Evolutionary conservation across 2,329 filamentous ascomycete genomes (phyloP).

Genomic region (Aspergillus carbonarius): DNA sequence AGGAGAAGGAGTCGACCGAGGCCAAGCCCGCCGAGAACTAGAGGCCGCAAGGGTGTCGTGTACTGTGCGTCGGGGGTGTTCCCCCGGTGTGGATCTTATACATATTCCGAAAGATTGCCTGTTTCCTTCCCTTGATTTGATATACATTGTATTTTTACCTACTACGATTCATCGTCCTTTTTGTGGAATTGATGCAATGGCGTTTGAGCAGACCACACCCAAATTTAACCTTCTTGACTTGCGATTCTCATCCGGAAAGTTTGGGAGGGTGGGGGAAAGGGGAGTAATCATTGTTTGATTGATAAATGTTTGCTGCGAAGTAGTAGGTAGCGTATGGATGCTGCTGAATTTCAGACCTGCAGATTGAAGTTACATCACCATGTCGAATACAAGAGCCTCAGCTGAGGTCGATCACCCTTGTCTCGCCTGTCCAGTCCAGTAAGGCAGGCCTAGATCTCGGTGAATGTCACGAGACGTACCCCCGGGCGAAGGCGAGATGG

Average conservation of each 20-base stretch:
- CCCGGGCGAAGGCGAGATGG: neutral
- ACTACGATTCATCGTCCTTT: conserved; percentile 5
- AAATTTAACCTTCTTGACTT: neutral
- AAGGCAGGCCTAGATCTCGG: neutral
- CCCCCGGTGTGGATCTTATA: conserved; percentile 12
- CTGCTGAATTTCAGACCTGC: conserved; percentile 6
- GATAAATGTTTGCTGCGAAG: neutral
- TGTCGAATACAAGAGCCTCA: conserved; percentile 14
- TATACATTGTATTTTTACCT: conserved; percentile 28
- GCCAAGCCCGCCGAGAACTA: no score
- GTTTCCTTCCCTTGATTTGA: conserved; percentile 8
- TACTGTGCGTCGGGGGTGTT: no score
- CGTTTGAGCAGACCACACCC: conserved; percentile 17
- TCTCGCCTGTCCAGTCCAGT: neutral
- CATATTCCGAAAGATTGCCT: neutral
- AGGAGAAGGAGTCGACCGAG: conserved; percentile 21
- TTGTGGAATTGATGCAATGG: conserved; percentile 17
- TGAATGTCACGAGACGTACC: no score
- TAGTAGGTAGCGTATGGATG: neutral
- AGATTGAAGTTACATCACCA: conserved; percentile 16
- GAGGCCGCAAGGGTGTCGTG: no score
- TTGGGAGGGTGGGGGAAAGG: no score
- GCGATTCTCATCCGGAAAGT: neutral
- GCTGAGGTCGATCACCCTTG: neutral
- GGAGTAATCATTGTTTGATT: neutral